Conservation (phyloP, 805 yeast species). For the Ogataea chonburiensis region DNA sequence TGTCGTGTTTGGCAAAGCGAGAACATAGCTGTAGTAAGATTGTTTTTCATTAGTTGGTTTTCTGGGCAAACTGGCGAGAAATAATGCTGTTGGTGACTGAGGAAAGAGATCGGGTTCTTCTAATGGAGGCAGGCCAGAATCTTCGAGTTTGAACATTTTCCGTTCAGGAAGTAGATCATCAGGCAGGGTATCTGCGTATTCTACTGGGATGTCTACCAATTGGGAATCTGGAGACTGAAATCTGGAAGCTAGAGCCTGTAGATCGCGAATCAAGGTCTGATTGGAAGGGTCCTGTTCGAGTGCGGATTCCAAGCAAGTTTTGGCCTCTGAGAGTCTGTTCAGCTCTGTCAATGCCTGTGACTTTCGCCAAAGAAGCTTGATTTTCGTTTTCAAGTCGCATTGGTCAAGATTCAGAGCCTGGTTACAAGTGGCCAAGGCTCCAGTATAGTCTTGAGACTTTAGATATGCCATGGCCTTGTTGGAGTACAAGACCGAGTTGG, state of each 20-base stretch:
- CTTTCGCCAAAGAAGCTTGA: constrained; percentile 53
- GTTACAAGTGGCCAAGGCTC: constrained; percentile 51
- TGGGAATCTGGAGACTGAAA: not conserved
- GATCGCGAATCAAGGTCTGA: constrained; percentile 9
- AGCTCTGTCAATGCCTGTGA: constrained; percentile 41
- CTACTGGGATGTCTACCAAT: constrained; percentile 7
- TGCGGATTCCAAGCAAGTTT: constrained; percentile 34
- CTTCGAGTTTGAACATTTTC: constrained; percentile 19
- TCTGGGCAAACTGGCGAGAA: constrained; percentile 39
- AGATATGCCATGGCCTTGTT: constrained; percentile 68
- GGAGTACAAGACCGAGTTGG: constrained; percentile 57
- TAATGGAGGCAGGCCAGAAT: constrained; percentile 36
- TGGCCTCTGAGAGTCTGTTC: constrained; percentile 30
- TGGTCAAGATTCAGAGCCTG: constrained; percentile 40
- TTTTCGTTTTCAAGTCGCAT: constrained; percentile 32
- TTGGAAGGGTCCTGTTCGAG: constrained; percentile 9
- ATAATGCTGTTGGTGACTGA: constrained; percentile 46
- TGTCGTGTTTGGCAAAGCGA: constrained; percentile 29
- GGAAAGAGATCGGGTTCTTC: constrained; percentile 10
- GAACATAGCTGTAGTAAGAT: constrained; percentile 38
- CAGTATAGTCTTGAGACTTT: constrained; percentile 46
- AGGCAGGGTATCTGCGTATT: constrained; percentile 9
- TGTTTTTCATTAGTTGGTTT: constrained; percentile 31
- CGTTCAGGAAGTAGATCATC: constrained; percentile 3
- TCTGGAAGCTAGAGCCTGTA: constrained; percentile 1